Base-by-base conservation (phyloP, 176 grass and related monocot genomes). In the Oryza rufipogon region DNA sequence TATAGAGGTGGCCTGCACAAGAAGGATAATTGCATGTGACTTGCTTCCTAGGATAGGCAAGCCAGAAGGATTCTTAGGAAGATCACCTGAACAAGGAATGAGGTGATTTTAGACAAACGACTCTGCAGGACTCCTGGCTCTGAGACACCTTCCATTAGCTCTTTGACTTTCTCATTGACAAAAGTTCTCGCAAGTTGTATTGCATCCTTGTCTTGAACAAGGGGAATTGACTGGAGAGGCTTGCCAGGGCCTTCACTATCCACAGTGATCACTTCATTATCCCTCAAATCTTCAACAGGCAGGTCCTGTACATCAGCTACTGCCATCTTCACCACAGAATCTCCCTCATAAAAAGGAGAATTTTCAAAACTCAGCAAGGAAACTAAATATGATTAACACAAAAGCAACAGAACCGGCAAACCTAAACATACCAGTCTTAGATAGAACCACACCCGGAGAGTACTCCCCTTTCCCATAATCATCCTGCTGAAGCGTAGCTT, bases 51-150 rank as follows among this genome's bases (percentile, higher is more conserved):
- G 54, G 17, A 4, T 30, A 78, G 12, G 22, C 12, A 11, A 23
- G 2, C 14, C 4, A 65, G 38, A 19, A 32, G 46, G 30, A 19
- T 44, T 8, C 33, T 47, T 79, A 17, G 60, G 61, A 45, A 66
- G 22, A 13, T 9, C 63, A 26, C 77, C 63, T 67, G 63, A 8
- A 42, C 23, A 79, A 79, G 61, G n/a, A 79, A 6, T 32, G 77
- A 67, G 7, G 28, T 25, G 4, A 79, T 39, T 23, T 47, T 76
- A 9, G 28, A 58, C 72, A 74, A 56, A 76, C 49, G 4, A n/a
- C 48, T 47, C 36, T 66, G 22, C 39, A 66, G 60, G 3, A 65
- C 17, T 25, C 65, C 76, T 2, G 76, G 76, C 61, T 66, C 60
- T 15, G 4, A 11, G 20, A 42, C 6, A 47, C 76, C 76, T 19